Evolutionary conservation across 192 early-diverging fungal genomes (phyloP).

Genomic region (Backusella circina): DNA sequence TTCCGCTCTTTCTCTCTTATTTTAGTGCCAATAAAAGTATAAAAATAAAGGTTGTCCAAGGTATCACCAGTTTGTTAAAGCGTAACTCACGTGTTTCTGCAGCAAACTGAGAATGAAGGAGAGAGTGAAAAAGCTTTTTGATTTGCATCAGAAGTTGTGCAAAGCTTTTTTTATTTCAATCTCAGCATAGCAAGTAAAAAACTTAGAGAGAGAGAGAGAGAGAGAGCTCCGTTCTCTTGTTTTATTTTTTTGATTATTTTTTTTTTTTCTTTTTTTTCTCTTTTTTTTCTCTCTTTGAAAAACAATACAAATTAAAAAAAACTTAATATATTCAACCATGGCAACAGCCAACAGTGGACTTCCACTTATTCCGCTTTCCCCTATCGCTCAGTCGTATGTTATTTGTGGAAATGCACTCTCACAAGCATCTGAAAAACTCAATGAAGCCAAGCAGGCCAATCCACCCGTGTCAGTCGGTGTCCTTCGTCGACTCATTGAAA

Average conservation of each 20-base stretch:
- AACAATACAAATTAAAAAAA: not conserved
- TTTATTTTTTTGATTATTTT: not conserved
- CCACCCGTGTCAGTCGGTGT: not conserved
- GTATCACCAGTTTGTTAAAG: not conserved
- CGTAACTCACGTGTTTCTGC: not conserved
- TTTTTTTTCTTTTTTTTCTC: not conserved
- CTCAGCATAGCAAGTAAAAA: not conserved
- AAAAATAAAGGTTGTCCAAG: not conserved
- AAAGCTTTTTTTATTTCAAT: not conserved
- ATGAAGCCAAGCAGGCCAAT: slow-evolving; percentile 14
- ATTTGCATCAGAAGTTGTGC: not conserved
- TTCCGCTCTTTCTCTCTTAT: too few species aligned
- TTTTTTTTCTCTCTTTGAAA: not conserved
- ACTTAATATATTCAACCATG: not conserved
- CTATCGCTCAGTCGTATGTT: slow-evolving; percentile 40
- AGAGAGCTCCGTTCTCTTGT: not conserved
- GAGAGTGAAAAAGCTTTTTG: not conserved
- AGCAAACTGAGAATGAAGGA: not conserved
- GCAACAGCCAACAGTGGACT: slow-evolving; percentile 20
- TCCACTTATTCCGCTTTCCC: slow-evolving; percentile 49
- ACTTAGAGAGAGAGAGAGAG: too few species aligned
- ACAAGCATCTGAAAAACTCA: slow-evolving; percentile 13
- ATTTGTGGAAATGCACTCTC: slow-evolving; percentile 32
- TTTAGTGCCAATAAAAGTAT: not conserved
- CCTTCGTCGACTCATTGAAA: slow-evolving; percentile 17